These are phyloP conservation scores for Suhomyces anneliseae DNA, from an alignment of 1,139 yeast genomes.

Conservation along the genomic window DNA sequence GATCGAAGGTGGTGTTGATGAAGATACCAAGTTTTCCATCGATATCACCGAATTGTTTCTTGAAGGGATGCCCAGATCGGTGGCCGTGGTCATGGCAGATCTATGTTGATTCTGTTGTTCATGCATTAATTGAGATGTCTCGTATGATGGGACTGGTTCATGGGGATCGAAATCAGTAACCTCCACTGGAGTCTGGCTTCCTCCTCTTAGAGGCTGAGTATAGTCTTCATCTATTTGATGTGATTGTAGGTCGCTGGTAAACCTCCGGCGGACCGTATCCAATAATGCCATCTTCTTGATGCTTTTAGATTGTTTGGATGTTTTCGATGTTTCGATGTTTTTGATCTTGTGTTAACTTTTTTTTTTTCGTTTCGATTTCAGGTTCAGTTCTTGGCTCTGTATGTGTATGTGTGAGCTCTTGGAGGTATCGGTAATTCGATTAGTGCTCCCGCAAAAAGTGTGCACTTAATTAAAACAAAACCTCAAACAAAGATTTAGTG, in stretches of 20 bases:
- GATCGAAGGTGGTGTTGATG: neutral
- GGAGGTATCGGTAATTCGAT: no score
- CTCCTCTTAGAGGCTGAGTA: constrained; percentile 16
- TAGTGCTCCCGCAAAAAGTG: no score
- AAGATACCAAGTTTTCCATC: neutral
- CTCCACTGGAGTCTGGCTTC: neutral
- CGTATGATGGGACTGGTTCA: constrained; percentile 47
- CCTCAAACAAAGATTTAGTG: no score
- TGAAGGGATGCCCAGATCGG: constrained; percentile 1
- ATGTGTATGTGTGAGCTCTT: no score
- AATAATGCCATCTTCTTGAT: constrained; percentile 11
- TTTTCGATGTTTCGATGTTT: no score
- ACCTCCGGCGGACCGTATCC: constrained; percentile 29
- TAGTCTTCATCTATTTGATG: constrained; percentile 41
- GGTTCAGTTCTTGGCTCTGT: no score
- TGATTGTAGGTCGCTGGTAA: constrained; percentile 31
- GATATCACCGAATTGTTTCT: constrained; percentile 9
- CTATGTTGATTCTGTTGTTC: constrained; percentile 11
- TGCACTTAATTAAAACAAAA: no score
- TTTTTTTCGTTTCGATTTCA: no score
- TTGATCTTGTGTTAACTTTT: no score
- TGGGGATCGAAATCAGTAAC: constrained; percentile 29
- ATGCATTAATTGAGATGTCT: constrained; percentile 42
- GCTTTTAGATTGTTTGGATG: no score
- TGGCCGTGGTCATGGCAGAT: constrained; percentile 1